Conservation (phyloP, 2,329 filamentous ascomycete genomes). For the Nigrospora sphaerica region DNA sequence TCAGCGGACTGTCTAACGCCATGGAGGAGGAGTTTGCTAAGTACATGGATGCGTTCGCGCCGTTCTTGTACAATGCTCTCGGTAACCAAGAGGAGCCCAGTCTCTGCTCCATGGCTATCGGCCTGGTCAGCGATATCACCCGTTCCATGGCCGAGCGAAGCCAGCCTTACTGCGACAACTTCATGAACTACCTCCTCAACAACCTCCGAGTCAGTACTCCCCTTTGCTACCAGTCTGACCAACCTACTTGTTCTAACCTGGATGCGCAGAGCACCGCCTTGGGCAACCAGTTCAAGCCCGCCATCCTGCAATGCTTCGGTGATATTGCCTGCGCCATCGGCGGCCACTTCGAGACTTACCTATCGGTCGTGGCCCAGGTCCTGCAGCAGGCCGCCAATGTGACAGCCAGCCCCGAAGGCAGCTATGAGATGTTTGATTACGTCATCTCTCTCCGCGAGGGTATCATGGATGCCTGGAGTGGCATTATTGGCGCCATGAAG, state of each 20-base stretch:
- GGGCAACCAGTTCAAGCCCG: constrained; percentile 94
- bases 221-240: neutral
- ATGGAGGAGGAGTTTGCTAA: constrained; percentile 89
- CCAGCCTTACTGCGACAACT: constrained; percentile 91
- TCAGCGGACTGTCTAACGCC: constrained; percentile 85
- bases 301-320: constrained; percentile 95
- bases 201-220: constrained; percentile 61
- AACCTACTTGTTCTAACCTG: constrained; percentile 22
- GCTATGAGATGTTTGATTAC: constrained; percentile 95
- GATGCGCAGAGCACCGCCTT: constrained; percentile 64
- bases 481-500: constrained; percentile 93
- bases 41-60: constrained; percentile 94
- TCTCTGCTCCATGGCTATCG: constrained; percentile 95
- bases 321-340: constrained; percentile 94
- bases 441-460: constrained; percentile 90
- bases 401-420: constrained; percentile 68
- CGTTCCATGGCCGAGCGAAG: constrained; percentile 84
- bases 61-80: constrained; percentile 89
- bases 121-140: constrained; percentile 92
- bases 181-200: constrained; percentile 96
- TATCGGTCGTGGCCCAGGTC: constrained; percentile 87
- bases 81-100: constrained; percentile 92
- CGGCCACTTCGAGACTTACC: constrained; percentile 85
- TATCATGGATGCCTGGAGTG: constrained; percentile 98
- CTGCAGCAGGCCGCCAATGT: constrained; percentile 88